phyloP scores from a whole-genome alignment of 805 yeast genomes.

The Candida nitratophila region DNA sequence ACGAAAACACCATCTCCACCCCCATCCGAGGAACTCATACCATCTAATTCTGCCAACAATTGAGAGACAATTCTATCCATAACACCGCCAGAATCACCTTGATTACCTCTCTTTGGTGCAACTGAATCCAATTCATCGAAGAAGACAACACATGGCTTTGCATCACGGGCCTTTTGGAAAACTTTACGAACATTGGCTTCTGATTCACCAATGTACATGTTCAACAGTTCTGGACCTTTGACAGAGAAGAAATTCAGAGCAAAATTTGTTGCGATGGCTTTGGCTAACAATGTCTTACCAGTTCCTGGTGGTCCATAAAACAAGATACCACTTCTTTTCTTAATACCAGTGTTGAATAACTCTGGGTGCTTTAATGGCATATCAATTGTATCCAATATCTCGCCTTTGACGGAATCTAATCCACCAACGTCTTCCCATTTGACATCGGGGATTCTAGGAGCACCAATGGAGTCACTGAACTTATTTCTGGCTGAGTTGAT shows the following conservation, averaged over 20 bases:
- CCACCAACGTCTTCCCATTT: slow-evolving; percentile 99
- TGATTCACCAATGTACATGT: slow-evolving; percentile 98
- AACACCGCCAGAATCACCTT: slow-evolving; percentile 98
- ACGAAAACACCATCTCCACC: slow-evolving; percentile 88
- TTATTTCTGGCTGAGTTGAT: slow-evolving; percentile 78
- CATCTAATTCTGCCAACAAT: slow-evolving; percentile 88
- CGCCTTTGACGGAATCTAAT: slow-evolving; percentile 80
- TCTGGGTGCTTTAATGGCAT: slow-evolving; percentile 94
- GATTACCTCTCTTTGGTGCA: slow-evolving; percentile 97
- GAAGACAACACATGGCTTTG: slow-evolving; percentile 95
- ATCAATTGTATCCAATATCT: slow-evolving; percentile 91
- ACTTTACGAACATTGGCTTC: slow-evolving; percentile 95
- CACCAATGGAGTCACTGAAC: slow-evolving; percentile 92
- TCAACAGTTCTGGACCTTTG: slow-evolving; percentile 92
- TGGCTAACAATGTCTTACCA: slow-evolving; percentile 91
- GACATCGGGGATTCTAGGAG: slow-evolving; percentile 92
- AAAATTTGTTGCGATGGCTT: slow-evolving; percentile 94
- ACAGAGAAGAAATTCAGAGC: slow-evolving; percentile 92
- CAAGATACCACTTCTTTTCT: slow-evolving; percentile 88
- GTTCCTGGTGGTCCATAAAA: slow-evolving; percentile 99
- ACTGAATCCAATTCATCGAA: slow-evolving; percentile 97
- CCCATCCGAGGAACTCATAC: slow-evolving; percentile 78
- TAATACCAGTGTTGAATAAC: slow-evolving; percentile 78
- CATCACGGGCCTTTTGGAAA: slow-evolving; percentile 91
- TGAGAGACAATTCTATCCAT: slow-evolving; percentile 99